These are phyloP conservation scores for Rhizopus delemar DNA, from an alignment of 371 early-diverging fungal species.

Conservation along the genomic window DNA sequence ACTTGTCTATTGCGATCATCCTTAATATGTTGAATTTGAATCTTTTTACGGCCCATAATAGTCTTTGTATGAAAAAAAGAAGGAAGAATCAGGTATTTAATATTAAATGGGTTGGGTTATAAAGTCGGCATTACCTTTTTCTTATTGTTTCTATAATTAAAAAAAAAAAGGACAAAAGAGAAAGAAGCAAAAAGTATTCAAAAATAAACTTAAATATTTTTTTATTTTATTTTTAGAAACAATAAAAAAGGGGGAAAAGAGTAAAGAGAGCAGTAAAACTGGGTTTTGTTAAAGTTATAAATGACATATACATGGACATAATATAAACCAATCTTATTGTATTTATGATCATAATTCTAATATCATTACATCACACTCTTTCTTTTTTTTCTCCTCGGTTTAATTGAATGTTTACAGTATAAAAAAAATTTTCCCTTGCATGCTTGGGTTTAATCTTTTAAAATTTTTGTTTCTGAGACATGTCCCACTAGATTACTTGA, in stretches of 20 bases:
- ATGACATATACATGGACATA: too few relatives aligned
- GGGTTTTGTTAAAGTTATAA: background rate
- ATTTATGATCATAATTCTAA: too few relatives aligned
- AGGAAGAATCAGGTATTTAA: background rate
- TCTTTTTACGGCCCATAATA: constrained; percentile 92
- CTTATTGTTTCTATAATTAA: background rate
- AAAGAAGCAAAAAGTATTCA: background rate
- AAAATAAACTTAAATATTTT: background rate
- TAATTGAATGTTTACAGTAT: too few relatives aligned
- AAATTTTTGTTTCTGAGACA: too few relatives aligned
- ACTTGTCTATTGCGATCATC: constrained; percentile 90
- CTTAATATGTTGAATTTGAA: constrained; percentile 88
- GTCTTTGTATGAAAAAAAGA: too few relatives aligned
- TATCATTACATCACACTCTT: too few relatives aligned
- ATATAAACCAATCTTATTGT: too few relatives aligned
- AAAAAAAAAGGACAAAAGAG: background rate
- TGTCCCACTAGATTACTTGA: too few relatives aligned
- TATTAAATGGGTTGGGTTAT: background rate
- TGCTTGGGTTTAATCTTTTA: too few relatives aligned
- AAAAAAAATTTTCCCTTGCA: too few relatives aligned
- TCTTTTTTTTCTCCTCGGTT: too few relatives aligned
- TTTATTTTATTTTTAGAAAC: background rate
- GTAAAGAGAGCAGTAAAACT: background rate
- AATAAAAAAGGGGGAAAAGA: background rate
- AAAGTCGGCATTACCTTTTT: background rate